Conservation (phyloP, 169 alveolate species). For the Cryptosporidium sp. region DNA sequence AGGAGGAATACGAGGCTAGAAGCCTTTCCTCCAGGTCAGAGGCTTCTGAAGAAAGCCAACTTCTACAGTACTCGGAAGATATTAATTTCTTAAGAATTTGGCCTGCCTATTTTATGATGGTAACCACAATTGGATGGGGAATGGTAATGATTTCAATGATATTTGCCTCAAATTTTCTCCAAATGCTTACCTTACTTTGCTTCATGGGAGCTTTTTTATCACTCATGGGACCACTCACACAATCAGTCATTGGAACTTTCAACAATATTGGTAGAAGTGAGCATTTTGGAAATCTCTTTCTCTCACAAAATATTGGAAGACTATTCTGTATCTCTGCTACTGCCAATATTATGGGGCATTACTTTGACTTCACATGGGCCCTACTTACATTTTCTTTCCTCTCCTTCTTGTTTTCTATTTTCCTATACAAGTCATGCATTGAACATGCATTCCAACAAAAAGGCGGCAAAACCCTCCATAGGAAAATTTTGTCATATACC, state of each 20-base stretch:
- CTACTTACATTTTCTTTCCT: constrained; percentile 28
- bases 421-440: constrained; percentile 16
- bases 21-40: not conserved
- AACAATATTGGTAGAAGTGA: constrained; percentile 50
- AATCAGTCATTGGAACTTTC: constrained; percentile 70
- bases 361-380: constrained; percentile 40
- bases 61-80: not conserved
- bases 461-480: not conserved
- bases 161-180: constrained; percentile 33
- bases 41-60: not conserved
- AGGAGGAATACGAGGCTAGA: not conserved
- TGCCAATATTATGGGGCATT: constrained; percentile 49
- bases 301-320: constrained; percentile 72
- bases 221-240: constrained; percentile 71
- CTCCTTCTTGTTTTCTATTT: constrained; percentile 49
- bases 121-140: constrained; percentile 72
- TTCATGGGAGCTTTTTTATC: constrained; percentile 47
- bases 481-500: not conserved
- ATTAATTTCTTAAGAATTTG: constrained; percentile 24
- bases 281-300: constrained; percentile 59
- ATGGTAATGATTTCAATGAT: constrained; percentile 50
- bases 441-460: constrained; percentile 19
- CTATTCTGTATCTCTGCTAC: constrained; percentile 62
- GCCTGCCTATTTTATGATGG: constrained; percentile 74
- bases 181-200: constrained; percentile 44